A percentile compares a stretch with the other conserved stretches of the same genome.
Evolutionary conservation across 257 asterid genomes (phyloP).

Genomic region (Jacaranda mimosifolia): DNA sequence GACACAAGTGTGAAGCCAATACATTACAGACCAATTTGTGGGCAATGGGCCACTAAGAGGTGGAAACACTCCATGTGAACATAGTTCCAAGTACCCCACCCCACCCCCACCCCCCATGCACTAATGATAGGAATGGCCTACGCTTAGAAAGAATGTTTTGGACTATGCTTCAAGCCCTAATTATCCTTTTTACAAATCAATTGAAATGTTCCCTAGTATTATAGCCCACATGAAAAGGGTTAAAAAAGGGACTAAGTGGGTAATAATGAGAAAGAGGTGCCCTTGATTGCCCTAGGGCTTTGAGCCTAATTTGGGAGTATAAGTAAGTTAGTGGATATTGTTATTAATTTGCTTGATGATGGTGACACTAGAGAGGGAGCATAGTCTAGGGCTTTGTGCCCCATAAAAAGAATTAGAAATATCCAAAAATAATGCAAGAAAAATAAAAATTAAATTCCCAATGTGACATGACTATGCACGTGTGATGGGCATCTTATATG

Average conservation of each 20-base stretch:
- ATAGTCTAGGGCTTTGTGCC: slow-evolving; percentile 43
- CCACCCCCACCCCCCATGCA: slow-evolving; percentile 24
- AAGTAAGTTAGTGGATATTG: slow-evolving; percentile 37
- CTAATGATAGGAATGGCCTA: slow-evolving; percentile 23
- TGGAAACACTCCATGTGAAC: slow-evolving; percentile 55
- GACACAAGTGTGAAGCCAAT: slow-evolving; percentile 33
- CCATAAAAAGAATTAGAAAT: neutral
- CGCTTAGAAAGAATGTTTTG: slow-evolving; percentile 53
- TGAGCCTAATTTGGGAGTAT: slow-evolving; percentile 32
- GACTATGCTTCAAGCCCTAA: slow-evolving; percentile 32
- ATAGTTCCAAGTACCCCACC: slow-evolving; percentile 34
- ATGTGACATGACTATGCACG: slow-evolving; percentile 41
- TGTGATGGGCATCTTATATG: slow-evolving; percentile 29
- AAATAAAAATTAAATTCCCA: neutral
- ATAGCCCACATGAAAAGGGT: neutral
- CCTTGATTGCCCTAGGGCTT: slow-evolving; percentile 29
- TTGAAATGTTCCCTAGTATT: neutral
- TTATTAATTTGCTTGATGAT: slow-evolving; percentile 20
- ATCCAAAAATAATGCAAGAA: neutral
- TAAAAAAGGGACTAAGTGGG: neutral
- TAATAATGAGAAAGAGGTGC: slow-evolving; percentile 11
- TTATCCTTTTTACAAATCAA: neutral
- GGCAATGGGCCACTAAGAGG: slow-evolving; percentile 22
- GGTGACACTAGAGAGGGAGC: slow-evolving; percentile 32
- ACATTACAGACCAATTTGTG: slow-evolving; percentile 25